Base-by-base conservation (phyloP, 805 yeast species). In the Barnettozyma siamensis region DNA sequence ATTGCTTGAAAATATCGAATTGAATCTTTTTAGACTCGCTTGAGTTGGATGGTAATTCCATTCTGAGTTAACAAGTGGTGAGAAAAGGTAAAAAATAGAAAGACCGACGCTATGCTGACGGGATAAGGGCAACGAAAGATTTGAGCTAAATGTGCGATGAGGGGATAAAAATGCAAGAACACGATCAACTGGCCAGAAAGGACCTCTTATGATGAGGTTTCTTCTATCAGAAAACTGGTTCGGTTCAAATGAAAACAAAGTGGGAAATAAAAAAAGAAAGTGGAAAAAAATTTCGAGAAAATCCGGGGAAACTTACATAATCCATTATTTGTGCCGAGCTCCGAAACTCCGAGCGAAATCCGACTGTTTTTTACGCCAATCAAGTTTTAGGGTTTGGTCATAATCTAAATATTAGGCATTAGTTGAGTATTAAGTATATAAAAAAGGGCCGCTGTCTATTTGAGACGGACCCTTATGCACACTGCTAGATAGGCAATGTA, bases 1-100 rank as follows among this genome's bases (percentile, higher is more conserved):
- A 71, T 42, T 65, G 66, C 35, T 63, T 63, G 51, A 71, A 73
- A 16, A 73, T 69, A 35, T 65, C 69, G 12, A 63, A 48, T 50
- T 67, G 71, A 28, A 63, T 64, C 43, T 54, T 57, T 46, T 64
- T 64, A 31, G 65, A 65, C 35, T 60, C 61, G 19, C 55, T 58
- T 20, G 70, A 64, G 38, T 60, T 64, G 6, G 60, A 53, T 3
- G 59, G 61, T 18, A 63, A 61, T 48, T 67, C 71, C 72, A 66
- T 66, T 13, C 20, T 32, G 9, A 10, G 15, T 7, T 5, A 29
- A 29, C 13, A 11, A 26, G 12, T 9, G 12, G 29, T 18, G 35
- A 7, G 9, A 20, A 20, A n/a, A 18, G 19, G 8, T 26, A 32
- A 19, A 18, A 20, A 18, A 32, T 7, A 20, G 7, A 18, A n/a